These are phyloP conservation scores for Exsudoporus frostii DNA, from an alignment of 768 basidiomycete species.

Conservation along the genomic window DNA sequence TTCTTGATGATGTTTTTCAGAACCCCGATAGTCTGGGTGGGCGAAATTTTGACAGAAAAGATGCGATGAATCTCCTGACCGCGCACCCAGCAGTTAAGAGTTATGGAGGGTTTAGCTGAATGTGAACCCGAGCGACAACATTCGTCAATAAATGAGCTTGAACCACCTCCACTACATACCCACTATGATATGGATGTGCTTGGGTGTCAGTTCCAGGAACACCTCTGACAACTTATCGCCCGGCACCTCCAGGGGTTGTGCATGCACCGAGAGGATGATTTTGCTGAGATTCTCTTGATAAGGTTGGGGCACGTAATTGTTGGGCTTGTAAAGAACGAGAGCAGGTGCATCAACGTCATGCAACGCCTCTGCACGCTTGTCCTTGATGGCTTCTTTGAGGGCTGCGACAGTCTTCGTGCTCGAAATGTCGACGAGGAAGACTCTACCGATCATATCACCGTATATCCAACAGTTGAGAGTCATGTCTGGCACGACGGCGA, in stretches of 20 bases:
- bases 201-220: background rate
- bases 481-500: background rate
- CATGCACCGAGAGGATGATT: background rate
- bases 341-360: background rate
- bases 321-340: background rate
- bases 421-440: background rate
- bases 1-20: too few relatives aligned
- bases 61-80: too few relatives aligned
- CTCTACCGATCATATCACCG: background rate
- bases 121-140: too few relatives aligned
- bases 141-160: background rate
- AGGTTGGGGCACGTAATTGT: too few relatives aligned
- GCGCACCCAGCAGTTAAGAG: too few relatives aligned
- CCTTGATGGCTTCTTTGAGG: constrained; percentile 1
- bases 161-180: background rate
- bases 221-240: background rate
- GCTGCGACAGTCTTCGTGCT: background rate
- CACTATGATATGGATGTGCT: background rate
- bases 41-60: too few relatives aligned
- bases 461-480: background rate
- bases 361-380: background rate
- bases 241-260: background rate
- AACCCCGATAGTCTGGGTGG: too few relatives aligned
- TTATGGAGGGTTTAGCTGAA: too few relatives aligned
- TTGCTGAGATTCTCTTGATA: too few relatives aligned